Evolutionary conservation across 768 basidiomycete genomes (phyloP), one percentile per base, ranked within the genome.

Genomic region (Cystoderma amianthinum): DNA sequence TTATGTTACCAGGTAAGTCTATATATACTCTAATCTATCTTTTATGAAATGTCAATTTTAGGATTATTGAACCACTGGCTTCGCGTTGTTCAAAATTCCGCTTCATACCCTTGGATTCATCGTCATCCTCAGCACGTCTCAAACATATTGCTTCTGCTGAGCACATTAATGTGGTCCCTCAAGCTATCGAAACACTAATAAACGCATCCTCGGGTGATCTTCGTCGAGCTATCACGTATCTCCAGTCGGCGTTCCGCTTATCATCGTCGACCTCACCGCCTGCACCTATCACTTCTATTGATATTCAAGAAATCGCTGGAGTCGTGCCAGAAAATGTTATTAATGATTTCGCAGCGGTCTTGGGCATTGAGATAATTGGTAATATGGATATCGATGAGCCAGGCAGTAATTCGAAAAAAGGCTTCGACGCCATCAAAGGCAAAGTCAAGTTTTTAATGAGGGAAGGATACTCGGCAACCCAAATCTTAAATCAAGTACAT

Each of bases 71-170:
- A 57, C 96, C 96, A 1, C 75, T 99, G 18, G 91, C 96, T 16
- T 97, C 94, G n/a, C 84, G 96, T 40, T 99, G 96, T 63, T 95
- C 92, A 36, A 99, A 99, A 65, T 99, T 99, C 64, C 85, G 96
- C 30, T 99, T 99, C 65, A 91, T 88, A 9, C 90, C 96, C 2
- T 74, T 99, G 18, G 93, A 94, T 57, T 64, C 80, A 12, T 59
- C 68, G 11, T 92, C 92, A 5, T 83, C 92, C 3, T 72, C 79
- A 30, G 59, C 72, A 11, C 78, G 96, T 38, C 72, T 99, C 5
- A 65, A 76, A 33, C 73, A 89, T 53, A 95, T 99, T 40, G 91
- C 93, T 0, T 54, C 71, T 22, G 69, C 76, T 21, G 96, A 99
- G 62, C 63, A 74, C 23, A 72, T 98, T 36, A 43, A 67, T 20